A percentile compares a stretch with the other conserved stretches of the same genome.
Conservation (phyloP, 352 stramenopile species). For the Globisporangium polare region DNA sequence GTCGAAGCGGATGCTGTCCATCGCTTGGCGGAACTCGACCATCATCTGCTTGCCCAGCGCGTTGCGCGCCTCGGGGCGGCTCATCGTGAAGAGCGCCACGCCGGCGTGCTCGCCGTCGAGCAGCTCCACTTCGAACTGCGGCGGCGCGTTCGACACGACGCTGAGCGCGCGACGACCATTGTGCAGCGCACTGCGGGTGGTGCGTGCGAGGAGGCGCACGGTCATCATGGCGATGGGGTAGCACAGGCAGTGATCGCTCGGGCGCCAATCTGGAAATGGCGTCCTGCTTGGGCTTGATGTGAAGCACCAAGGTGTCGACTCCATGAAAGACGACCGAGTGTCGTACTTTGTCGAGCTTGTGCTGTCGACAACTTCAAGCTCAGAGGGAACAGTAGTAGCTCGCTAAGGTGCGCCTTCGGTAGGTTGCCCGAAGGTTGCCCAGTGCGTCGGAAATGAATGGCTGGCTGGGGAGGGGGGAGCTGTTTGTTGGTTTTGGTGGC, state of each 20-base stretch:
- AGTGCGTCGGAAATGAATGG: constrained; percentile 11
- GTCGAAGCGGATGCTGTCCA: constrained; percentile 66
- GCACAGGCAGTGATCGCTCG: background rate
- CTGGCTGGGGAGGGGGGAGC: constrained; percentile 9
- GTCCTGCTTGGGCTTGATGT: constrained; percentile 2
- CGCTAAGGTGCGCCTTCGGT: background rate
- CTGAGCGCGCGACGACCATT: constrained; percentile 12
- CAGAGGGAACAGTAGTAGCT: background rate
- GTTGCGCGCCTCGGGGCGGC: constrained; percentile 65
- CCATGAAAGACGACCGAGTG: background rate
- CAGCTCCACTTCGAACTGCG: constrained; percentile 61
- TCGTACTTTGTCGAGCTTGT: constrained; percentile 9
- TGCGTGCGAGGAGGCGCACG: constrained; percentile 11
- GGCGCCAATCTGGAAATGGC: constrained; percentile 9
- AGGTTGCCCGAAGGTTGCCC: constrained; percentile 4
- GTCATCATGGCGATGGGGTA: constrained; percentile 7
- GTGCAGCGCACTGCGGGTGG: background rate
- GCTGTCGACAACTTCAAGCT: no score
- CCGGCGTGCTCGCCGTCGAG: constrained; percentile 48
- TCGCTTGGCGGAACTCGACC: constrained; percentile 61
- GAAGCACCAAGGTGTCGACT: background rate
- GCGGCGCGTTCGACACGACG: constrained; percentile 10
- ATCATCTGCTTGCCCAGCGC: constrained; percentile 82
- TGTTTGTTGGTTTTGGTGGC: background rate
- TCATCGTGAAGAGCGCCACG: constrained; percentile 79